Percentiles rank a stretch among this genome's conserved stretches.
These are phyloP conservation scores for Lavandula angustifolia DNA, from an alignment of 257 asterid species.

Conservation along the genomic window DNA sequence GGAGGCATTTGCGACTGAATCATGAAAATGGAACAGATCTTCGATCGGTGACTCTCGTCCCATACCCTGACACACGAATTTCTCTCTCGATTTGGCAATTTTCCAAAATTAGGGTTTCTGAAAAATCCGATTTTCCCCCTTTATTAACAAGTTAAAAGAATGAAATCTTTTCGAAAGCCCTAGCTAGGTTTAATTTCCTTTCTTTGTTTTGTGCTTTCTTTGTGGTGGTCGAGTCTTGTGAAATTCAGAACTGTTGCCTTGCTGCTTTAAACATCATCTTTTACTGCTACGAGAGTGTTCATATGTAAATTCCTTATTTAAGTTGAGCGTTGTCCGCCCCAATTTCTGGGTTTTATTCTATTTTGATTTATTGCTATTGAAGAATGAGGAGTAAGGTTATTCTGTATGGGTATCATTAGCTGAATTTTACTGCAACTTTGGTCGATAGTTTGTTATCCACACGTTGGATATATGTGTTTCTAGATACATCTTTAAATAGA, in stretches of 20 bases:
- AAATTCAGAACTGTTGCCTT: neutral
- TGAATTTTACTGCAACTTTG: neutral
- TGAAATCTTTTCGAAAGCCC: neutral
- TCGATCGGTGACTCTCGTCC: slow-evolving; percentile 23
- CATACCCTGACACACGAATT: neutral
- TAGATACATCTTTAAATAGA: neutral
- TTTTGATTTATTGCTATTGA: neutral
- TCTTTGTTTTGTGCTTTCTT: neutral
- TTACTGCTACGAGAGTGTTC: neutral
- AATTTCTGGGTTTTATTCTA: too few relatives aligned
- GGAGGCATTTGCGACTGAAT: too few relatives aligned
- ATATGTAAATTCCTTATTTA: neutral
- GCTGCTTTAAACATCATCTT: neutral
- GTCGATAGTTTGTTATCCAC: neutral
- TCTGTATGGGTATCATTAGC: neutral
- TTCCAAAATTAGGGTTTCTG: slow-evolving; percentile 28
- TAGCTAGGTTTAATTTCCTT: neutral
- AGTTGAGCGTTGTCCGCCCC: neutral
- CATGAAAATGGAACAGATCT: slow-evolving; percentile 6
- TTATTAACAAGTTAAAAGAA: neutral
- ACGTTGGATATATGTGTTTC: neutral
- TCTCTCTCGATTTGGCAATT: slow-evolving; percentile 17
- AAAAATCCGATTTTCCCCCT: neutral
- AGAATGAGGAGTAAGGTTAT: neutral
- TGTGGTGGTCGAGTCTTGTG: slow-evolving; percentile 7